Conservation (phyloP, 2,329 filamentous ascomycete species). For the Aaosphaeria pasadenensis region DNA sequence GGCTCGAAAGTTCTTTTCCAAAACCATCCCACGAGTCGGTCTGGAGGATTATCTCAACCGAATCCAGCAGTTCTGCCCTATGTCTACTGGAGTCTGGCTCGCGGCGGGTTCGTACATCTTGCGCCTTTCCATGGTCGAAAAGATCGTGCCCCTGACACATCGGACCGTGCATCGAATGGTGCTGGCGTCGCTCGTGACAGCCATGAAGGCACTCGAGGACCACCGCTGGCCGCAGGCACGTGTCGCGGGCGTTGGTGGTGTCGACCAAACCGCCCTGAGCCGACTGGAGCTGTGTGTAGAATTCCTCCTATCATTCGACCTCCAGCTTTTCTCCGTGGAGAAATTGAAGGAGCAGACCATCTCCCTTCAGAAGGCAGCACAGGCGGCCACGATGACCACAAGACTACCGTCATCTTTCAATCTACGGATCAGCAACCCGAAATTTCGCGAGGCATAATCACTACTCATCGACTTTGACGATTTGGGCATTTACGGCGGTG, state of each 20-base stretch:
- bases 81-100: slow-evolving; percentile 91
- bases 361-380: slow-evolving; percentile 37
- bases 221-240: slow-evolving; percentile 80
- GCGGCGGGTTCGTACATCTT: slow-evolving; percentile 86
- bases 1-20: slow-evolving; percentile 90
- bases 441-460: slow-evolving; percentile 12
- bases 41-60: slow-evolving; percentile 82
- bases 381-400: slow-evolving; percentile 32
- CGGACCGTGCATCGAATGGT: slow-evolving; percentile 85
- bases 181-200: slow-evolving; percentile 78
- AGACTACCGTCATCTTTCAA: slow-evolving; percentile 34
- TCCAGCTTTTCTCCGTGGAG: slow-evolving; percentile 36
- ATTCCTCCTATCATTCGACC: slow-evolving; percentile 43
- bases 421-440: slow-evolving; percentile 23
- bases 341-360: slow-evolving; percentile 33
- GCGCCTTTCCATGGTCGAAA: slow-evolving; percentile 69
- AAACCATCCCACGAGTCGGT: slow-evolving; percentile 76
- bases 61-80: slow-evolving; percentile 86
- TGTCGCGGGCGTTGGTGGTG: slow-evolving; percentile 83
- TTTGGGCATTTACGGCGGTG: background rate
- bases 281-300: slow-evolving; percentile 75
- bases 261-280: slow-evolving; percentile 76
- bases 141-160: slow-evolving; percentile 73
- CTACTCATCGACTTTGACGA: background rate
- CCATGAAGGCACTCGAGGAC: slow-evolving; percentile 95